phyloP scores from a whole-genome alignment of 2,329 filamentous ascomycete genomes.

The Falciphora oryzae region DNA sequence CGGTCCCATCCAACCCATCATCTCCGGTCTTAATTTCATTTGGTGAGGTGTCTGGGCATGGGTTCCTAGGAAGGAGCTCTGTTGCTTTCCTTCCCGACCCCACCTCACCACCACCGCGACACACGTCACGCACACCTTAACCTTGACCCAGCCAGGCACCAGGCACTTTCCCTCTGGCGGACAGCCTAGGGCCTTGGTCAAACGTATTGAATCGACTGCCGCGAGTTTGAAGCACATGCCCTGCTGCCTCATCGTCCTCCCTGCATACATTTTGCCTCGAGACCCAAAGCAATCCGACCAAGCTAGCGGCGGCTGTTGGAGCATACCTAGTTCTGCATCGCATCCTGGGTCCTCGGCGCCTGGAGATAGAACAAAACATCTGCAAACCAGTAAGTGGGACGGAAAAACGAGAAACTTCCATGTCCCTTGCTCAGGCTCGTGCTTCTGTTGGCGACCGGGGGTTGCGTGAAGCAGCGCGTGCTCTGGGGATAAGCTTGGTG shows the following conservation, averaged over 20 bases:
- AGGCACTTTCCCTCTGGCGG: not conserved
- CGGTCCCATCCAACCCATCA: not conserved
- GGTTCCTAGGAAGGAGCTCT: not conserved
- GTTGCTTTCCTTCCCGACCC: not conserved
- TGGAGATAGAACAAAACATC: not conserved
- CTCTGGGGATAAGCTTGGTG: not conserved
- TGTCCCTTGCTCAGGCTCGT: not conserved
- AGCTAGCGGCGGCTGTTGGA: not conserved
- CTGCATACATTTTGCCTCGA: not conserved
- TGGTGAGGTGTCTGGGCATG: not conserved
- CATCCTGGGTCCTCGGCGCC: not conserved
- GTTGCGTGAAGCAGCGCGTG: not conserved
- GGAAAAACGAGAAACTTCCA: not conserved
- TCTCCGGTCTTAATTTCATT: not conserved
- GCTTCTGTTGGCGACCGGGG: not conserved
- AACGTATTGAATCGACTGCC: not conserved
- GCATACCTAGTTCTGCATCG: not conserved
- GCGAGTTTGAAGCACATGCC: not conserved
- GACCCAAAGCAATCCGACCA: not conserved
- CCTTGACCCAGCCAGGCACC: not conserved
- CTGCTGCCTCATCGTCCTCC: not conserved
- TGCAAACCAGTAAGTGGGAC: not conserved
- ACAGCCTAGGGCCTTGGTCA: not conserved
- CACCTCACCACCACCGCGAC: not conserved
- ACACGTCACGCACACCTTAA: not conserved